phyloP scores from a whole-genome alignment of 108 stramenopile genomes.

The Nannochloropsis gaditana region DNA sequence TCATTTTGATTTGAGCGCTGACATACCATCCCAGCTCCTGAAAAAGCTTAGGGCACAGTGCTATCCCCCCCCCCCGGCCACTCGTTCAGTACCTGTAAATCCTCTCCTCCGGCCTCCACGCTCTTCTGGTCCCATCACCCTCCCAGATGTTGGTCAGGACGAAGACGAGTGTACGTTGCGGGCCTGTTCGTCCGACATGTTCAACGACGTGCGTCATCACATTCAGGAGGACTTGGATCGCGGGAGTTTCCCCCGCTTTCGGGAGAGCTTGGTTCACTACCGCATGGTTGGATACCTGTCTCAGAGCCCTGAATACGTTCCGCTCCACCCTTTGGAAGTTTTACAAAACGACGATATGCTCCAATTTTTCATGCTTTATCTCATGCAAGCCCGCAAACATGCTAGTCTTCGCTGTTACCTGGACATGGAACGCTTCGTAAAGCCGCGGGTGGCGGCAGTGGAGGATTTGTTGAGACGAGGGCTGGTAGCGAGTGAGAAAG shows the following conservation, averaged over 20 bases:
- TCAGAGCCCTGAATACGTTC: not conserved
- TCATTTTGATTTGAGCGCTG: not conserved
- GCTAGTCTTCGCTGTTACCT: not conserved
- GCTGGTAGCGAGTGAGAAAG: not conserved
- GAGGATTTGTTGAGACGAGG: not conserved
- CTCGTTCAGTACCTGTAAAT: not conserved
- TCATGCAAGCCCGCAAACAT: not conserved
- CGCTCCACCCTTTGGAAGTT: not conserved
- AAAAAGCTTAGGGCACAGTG: not conserved
- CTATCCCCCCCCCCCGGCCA: not conserved
- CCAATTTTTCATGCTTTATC: conserved; percentile 7
- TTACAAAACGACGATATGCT: not conserved
- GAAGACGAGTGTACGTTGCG: not conserved
- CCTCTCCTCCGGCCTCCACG: not conserved
- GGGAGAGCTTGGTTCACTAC: not conserved
- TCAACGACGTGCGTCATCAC: not conserved
- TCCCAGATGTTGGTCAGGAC: not conserved
- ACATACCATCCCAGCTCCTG: not conserved
- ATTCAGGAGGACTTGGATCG: not conserved
- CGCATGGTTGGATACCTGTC: not conserved
- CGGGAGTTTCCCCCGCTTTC: not conserved
- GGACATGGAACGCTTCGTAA: conserved; percentile 11
- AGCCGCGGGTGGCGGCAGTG: not conserved
- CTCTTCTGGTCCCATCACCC: not conserved
- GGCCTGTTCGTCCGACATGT: not conserved